phyloP scores from a whole-genome alignment of 140 eudicot species.

The Oenanthe javanica region DNA sequence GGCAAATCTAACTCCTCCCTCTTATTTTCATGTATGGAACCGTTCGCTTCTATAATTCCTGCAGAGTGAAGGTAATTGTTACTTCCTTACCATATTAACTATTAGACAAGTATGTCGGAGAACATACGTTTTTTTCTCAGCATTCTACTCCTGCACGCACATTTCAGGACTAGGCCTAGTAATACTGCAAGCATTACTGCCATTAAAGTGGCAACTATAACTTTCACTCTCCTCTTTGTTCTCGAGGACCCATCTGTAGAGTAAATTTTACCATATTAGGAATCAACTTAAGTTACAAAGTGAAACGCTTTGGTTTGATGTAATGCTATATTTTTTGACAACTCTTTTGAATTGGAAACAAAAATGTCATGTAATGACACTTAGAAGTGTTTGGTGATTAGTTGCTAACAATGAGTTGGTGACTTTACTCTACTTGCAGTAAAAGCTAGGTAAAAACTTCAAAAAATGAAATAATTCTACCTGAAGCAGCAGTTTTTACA shows the following conservation, averaged over 20 bases:
- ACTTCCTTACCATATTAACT: background rate
- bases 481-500: background rate
- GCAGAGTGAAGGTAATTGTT: background rate
- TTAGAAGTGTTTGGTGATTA: background rate
- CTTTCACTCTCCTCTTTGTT: background rate
- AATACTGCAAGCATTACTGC: background rate
- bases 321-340: background rate
- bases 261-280: background rate
- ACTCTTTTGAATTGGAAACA: background rate
- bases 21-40: background rate
- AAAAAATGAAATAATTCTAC: background rate
- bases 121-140: background rate
- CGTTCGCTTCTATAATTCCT: background rate
- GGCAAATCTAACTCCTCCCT: constrained; percentile 2
- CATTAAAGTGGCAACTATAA: background rate
- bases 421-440: background rate
- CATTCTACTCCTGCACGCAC: background rate
- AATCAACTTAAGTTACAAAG: background rate
- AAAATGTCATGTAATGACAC: background rate
- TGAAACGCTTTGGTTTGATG: background rate
- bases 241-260: background rate
- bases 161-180: background rate
- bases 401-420: background rate
- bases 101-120: background rate
- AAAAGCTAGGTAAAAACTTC: background rate